phyloP scores from a whole-genome alignment of 2,329 filamentous ascomycete species.

The Fusarium camptoceras region DNA sequence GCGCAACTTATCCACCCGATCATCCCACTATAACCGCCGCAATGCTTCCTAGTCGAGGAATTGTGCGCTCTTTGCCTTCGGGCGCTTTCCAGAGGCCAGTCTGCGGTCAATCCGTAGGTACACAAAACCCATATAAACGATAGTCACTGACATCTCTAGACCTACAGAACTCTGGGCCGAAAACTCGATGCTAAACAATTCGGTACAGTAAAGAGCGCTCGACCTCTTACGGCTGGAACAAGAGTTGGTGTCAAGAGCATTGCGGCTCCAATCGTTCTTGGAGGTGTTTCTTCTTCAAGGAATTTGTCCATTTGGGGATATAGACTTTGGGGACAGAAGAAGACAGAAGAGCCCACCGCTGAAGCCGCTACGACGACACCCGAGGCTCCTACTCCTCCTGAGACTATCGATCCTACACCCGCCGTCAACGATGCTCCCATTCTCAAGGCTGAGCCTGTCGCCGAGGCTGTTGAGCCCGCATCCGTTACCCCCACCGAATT shows the following conservation, averaged over 20 bases:
- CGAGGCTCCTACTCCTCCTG: conserved; percentile 34
- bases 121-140: background rate
- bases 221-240: conserved; percentile 38
- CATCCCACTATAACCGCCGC: conserved; percentile 44
- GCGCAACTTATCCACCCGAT: conserved; percentile 27
- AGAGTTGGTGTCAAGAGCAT: conserved; percentile 39
- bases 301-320: conserved; percentile 53
- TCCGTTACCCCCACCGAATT: conserved; percentile 47
- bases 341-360: conserved; percentile 38
- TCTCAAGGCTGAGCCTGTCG: conserved; percentile 37
- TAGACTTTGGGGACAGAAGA: conserved; percentile 44
- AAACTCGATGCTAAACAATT: conserved; percentile 52
- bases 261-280: conserved; percentile 48
- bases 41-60: conserved; percentile 61
- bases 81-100: conserved; percentile 49
- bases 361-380: conserved; percentile 33
- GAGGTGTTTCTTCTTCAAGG: conserved; percentile 49
- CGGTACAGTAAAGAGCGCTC: conserved; percentile 48
- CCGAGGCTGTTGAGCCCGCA: conserved; percentile 35
- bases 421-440: conserved; percentile 29
- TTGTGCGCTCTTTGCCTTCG: conserved; percentile 55
- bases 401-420: conserved; percentile 24
- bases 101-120: conserved; percentile 48
- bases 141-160: conserved; percentile 27
- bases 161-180: conserved; percentile 46